Evolutionary conservation across 805 yeast genomes (phyloP).

Genomic region (Yarrowia yakushimensis): DNA sequence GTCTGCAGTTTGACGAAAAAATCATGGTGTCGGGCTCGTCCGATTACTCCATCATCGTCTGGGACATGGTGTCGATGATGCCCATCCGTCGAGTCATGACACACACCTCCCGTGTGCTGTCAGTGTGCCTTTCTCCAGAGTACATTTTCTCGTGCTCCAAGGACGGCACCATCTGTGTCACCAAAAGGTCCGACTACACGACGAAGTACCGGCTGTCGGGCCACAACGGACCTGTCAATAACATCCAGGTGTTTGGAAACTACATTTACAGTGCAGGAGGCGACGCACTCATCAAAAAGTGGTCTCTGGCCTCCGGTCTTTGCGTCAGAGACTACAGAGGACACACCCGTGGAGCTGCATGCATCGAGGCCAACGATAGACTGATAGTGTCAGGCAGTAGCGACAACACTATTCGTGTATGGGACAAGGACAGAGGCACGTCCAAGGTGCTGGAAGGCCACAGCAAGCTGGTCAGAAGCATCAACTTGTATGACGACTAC

Average conservation of each 20-base stretch:
- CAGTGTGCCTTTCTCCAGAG: constrained; percentile 32
- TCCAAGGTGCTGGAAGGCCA: constrained; percentile 76
- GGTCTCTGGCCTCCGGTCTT: constrained; percentile 73
- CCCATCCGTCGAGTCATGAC: constrained; percentile 32
- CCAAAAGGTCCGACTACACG: constrained; percentile 32
- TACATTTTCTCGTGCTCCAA: constrained; percentile 38
- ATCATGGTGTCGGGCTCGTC: constrained; percentile 39
- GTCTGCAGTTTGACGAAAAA: constrained; percentile 32
- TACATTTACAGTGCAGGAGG: constrained; percentile 45
- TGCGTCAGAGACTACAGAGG: constrained; percentile 66
- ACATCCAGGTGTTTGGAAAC: constrained; percentile 34
- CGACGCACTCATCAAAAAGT: constrained; percentile 76
- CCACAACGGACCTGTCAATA: constrained; percentile 40
- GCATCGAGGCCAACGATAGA: constrained; percentile 69
- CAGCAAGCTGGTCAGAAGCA: constrained; percentile 72
- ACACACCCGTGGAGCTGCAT: constrained; percentile 79
- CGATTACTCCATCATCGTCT: constrained; percentile 37
- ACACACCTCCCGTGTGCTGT: constrained; percentile 36
- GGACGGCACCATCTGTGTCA: constrained; percentile 37
- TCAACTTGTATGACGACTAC: constrained; percentile 32
- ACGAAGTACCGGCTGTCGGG: constrained; percentile 32
- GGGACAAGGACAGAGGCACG: constrained; percentile 75
- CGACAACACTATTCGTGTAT: constrained; percentile 79
- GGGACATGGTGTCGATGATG: constrained; percentile 32
- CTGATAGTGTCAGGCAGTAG: constrained; percentile 80